Percentiles rank a stretch among this genome's conserved stretches.
These are phyloP conservation scores for Thalassiosira tumida DNA, from an alignment of 352 stramenopile species.

Conservation along the genomic window DNA sequence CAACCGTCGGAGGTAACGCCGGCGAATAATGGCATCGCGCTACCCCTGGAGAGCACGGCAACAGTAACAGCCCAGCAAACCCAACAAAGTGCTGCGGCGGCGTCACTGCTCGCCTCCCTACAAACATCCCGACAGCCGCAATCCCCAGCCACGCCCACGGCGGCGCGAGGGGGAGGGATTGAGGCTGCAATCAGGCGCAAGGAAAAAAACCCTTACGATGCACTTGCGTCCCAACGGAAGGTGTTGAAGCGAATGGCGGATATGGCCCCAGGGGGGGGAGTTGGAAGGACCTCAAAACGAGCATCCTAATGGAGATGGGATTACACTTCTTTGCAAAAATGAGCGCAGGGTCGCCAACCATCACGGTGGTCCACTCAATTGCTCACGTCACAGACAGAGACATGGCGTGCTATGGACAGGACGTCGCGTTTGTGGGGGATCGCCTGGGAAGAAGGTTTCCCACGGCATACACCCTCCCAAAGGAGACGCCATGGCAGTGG, in stretches of 20 bases:
- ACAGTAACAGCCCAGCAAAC: not conserved
- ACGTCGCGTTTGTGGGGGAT: conserved; percentile 4
- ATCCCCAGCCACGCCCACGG: not conserved
- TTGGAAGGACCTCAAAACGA: not conserved
- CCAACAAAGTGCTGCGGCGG: not conserved
- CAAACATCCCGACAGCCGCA: not conserved
- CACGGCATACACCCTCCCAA: not conserved
- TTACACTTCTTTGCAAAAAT: conserved; percentile 6
- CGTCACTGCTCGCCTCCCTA: not conserved
- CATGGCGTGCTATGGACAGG: not conserved
- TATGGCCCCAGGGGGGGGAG: not conserved
- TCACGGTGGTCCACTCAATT: not conserved
- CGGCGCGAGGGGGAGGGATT: not conserved
- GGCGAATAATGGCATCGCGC: not conserved
- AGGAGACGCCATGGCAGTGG: conserved; percentile 18
- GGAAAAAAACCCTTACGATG: conserved; percentile 3
- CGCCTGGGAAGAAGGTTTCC: not conserved
- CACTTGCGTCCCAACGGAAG: not conserved
- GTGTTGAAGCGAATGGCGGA: not conserved
- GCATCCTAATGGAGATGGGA: conserved; percentile 17
- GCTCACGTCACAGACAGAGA: not conserved
- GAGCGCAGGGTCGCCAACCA: not conserved
- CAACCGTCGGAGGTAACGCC: not conserved
- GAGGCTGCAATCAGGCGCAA: not conserved
- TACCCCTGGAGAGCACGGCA: too few relatives aligned